A percentile compares a stretch with the other conserved stretches of the same genome.
Evolutionary conservation across 192 early-diverging fungal genomes (phyloP).

Genomic region (Physocladia obscura): DNA sequence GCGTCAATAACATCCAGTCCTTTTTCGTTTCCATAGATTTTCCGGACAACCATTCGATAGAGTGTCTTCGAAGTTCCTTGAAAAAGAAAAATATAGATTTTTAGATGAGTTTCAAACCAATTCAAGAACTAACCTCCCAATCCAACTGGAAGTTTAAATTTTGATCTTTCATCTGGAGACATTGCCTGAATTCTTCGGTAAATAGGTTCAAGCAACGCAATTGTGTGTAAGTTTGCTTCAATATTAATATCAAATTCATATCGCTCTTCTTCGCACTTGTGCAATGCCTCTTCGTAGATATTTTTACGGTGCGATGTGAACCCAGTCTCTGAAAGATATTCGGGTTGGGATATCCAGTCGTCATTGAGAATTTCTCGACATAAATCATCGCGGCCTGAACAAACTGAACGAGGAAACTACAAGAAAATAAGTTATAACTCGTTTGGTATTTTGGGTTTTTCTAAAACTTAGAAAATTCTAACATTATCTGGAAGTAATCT

Average conservation of each 20-base stretch:
- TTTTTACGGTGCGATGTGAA: conserved; percentile 92
- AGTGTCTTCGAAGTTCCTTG: conserved; percentile 73
- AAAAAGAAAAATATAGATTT: background rate
- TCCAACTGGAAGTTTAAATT: conserved; percentile 72
- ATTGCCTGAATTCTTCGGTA: conserved; percentile 80
- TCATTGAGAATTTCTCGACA: conserved; percentile 95
- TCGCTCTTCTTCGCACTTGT: conserved; percentile 94
- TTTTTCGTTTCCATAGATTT: conserved; percentile 87
- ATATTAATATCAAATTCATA: conserved; percentile 98
- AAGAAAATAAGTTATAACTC: background rate
- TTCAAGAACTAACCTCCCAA: conserved; percentile 61
- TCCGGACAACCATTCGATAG: conserved; percentile 90
- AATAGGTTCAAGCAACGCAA: conserved; percentile 88
- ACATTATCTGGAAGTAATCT: conserved; percentile 64
- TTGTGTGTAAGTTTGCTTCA: conserved; percentile 87
- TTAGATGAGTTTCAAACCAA: background rate
- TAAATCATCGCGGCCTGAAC: conserved; percentile 91
- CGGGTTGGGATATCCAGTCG: conserved; percentile 90
- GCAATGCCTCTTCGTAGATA: conserved; percentile 88
- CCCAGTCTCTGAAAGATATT: conserved; percentile 83
- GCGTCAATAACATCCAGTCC: conserved; percentile 88
- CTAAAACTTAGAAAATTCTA: conserved; percentile 28
- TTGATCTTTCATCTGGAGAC: conserved; percentile 71
- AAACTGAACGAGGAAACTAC: conserved; percentile 46
- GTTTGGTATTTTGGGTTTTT: too few relatives aligned